Evolutionary conservation across 805 yeast species (phyloP), one percentile per base, ranked within the genome.

Genomic region (Saturnispora bothae): DNA sequence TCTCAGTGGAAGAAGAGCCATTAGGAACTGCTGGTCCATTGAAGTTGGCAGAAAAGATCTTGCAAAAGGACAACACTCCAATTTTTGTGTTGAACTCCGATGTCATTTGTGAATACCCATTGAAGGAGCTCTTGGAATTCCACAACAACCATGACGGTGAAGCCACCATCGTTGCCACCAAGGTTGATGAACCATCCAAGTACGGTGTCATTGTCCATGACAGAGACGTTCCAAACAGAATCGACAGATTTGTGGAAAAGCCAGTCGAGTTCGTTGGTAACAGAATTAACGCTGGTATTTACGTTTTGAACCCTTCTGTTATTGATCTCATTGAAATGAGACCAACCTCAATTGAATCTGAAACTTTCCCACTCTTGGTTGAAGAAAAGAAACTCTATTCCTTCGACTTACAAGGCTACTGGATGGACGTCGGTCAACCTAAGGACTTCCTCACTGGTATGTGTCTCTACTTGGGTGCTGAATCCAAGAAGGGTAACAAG

Each of bases 371-470:
- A 56, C 68, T 71, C 56, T 76, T 92, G 55, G 96, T 94, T 50
- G 94, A 83, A 66, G 69, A 80, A 60, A 86, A 81, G 59, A 73
- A 80, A 44, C 74, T 92, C 56, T 92, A 79, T 74, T 88, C 97
- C 39, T 92, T 83, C 59, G 99, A 92, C 66, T 77, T 92, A 59
- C 96, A 92, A 72, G 97, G 98, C 50, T 92, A 78, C 83, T 92
- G 99, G 99, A 92, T 92, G 98, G 99, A 92, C 66, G 96, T 92
- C 52, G 99, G 99, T 66, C 99, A 92, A 73, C 99, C 99, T 75
- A 92, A 89, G 77, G 99, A 92, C 68, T 92, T 86, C 79, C 68
- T 92, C 49, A 78, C 95, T 43, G 99, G 99, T 65, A 84, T 96
- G 56, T 78, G 86, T 53, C 71, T 89, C 48, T 92, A 88, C 74